Evolutionary conservation across 768 basidiomycete species (phyloP).

Genomic region (Termitomyces sp.): DNA sequence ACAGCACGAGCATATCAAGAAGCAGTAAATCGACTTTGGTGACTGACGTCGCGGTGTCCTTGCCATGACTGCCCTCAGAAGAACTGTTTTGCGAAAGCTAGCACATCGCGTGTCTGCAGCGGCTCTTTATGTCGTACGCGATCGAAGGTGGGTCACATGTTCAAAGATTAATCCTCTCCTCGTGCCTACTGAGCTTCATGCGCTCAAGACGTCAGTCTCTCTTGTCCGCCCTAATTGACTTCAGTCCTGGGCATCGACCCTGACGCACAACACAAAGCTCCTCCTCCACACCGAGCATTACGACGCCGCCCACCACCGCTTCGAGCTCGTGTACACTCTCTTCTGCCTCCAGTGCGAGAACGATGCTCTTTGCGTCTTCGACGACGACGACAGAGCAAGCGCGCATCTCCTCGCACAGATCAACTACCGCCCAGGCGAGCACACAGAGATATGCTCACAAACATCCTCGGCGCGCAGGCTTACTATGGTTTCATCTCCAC

Average conservation of each 20-base stretch:
- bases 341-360: slow-evolving; percentile 74
- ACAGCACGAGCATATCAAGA: no score
- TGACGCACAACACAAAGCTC: slow-evolving; percentile 78
- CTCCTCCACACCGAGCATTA: slow-evolving; percentile 86
- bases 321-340: slow-evolving; percentile 75
- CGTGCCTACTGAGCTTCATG: no score
- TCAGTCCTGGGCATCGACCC: slow-evolving; percentile 70
- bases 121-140: slow-evolving; percentile 73
- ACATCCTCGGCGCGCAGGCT: slow-evolving; percentile 76
- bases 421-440: slow-evolving; percentile 77
- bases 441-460: slow-evolving; percentile 80
- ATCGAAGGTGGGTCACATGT: slow-evolving; percentile 83
- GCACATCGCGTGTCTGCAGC: slow-evolving; percentile 17
- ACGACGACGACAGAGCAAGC: neutral
- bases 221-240: neutral
- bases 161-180: no score
- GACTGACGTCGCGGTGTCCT: no score
- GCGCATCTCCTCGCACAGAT: slow-evolving; percentile 32
- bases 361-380: no score
- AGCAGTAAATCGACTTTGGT: no score
- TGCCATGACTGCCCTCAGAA: no score
- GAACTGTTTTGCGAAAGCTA: no score
- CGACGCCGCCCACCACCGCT: slow-evolving; percentile 28
- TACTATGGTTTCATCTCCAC: slow-evolving; percentile 81
- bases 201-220: slow-evolving; percentile 71